Conservation (phyloP, 768 basidiomycete species). For the Mycena latifolia region DNA sequence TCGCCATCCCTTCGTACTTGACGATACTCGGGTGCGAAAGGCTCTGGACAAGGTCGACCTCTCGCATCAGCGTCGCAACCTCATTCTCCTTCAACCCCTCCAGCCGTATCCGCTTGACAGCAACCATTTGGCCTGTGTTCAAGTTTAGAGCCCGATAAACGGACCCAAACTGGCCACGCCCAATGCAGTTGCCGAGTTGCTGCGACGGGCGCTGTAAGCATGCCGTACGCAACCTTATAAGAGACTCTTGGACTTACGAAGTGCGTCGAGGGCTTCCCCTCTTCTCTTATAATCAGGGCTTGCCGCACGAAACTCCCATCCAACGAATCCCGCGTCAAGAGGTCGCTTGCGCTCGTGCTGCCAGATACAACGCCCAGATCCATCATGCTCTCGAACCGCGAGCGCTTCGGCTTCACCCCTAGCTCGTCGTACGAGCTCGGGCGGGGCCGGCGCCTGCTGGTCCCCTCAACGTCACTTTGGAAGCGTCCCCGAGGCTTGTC, state of each 20-base stretch:
- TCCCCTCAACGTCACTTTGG: constrained; percentile 79
- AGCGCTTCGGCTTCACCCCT: constrained; percentile 63
- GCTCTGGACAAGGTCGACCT: constrained; percentile 93
- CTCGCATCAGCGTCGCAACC: constrained; percentile 90
- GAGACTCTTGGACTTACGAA: constrained; percentile 73
- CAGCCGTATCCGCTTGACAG: constrained; percentile 95
- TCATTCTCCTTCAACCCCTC: constrained; percentile 94
- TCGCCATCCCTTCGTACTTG: constrained; percentile 96
- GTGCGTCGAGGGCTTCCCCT: constrained; percentile 82
- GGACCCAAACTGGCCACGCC: constrained; percentile 95
- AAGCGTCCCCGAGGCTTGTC: constrained; percentile 69
- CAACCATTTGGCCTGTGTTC: constrained; percentile 97
- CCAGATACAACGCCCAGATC: constrained; percentile 66
- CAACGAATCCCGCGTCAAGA: constrained; percentile 69
- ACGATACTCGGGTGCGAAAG: constrained; percentile 96
- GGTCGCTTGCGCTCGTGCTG: constrained; percentile 74
- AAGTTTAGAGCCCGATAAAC: constrained; percentile 96
- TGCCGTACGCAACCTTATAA: constrained; percentile 34
- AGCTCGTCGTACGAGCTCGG: constrained; percentile 80
- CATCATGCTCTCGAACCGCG: constrained; percentile 82
- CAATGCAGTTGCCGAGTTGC: constrained; percentile 99
- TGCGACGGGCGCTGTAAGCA: constrained; percentile 48
- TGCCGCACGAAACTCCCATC: constrained; percentile 75
- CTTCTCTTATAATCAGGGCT: constrained; percentile 82
- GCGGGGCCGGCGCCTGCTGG: constrained; percentile 65